Conservation (phyloP, 2,329 filamentous ascomycete genomes). For the Stemphylium vesicarium region DNA sequence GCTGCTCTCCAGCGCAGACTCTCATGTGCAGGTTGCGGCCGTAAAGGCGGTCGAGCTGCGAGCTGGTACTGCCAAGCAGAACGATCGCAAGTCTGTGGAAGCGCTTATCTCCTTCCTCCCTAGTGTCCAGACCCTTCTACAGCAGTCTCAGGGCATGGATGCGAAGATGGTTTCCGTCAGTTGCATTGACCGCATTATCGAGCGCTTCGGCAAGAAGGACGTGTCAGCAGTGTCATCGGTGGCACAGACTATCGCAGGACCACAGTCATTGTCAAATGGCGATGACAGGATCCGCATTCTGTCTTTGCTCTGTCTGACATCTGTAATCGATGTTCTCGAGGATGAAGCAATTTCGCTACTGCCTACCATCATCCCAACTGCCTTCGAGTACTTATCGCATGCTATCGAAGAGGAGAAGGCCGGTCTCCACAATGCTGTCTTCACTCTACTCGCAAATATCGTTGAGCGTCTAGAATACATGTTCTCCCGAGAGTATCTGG, state of each 20-base stretch:
- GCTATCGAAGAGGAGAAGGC: slow-evolving; percentile 63
- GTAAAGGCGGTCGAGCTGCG: slow-evolving; percentile 74
- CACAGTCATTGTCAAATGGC: slow-evolving; percentile 75
- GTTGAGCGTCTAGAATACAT: slow-evolving; percentile 88
- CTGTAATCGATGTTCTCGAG: slow-evolving; percentile 84
- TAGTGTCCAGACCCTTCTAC: slow-evolving; percentile 77
- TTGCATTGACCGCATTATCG: slow-evolving; percentile 90
- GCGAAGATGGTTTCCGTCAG: slow-evolving; percentile 86
- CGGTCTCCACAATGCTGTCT: slow-evolving; percentile 81
- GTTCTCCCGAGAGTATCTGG: slow-evolving; percentile 76
- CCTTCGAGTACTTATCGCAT: slow-evolving; percentile 72
- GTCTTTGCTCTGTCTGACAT: slow-evolving; percentile 87
- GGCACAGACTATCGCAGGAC: slow-evolving; percentile 76
- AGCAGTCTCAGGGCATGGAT: slow-evolving; percentile 71
- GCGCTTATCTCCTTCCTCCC: slow-evolving; percentile 80
- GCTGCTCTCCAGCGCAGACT: slow-evolving; percentile 76
- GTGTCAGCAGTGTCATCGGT: slow-evolving; percentile 75
- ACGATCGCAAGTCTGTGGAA: slow-evolving; percentile 70
- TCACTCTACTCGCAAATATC: slow-evolving; percentile 78
- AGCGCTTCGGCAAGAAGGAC: slow-evolving; percentile 95
- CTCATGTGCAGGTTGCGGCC: slow-evolving; percentile 77
- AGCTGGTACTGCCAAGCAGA: slow-evolving; percentile 74
- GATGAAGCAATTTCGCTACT: slow-evolving; percentile 86
- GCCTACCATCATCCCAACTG: slow-evolving; percentile 74
- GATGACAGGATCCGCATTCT: slow-evolving; percentile 78